Evolutionary conservation across 768 basidiomycete species (phyloP), one percentile per base, ranked within the genome.

Genomic region (Pulveroboletus sp.): DNA sequence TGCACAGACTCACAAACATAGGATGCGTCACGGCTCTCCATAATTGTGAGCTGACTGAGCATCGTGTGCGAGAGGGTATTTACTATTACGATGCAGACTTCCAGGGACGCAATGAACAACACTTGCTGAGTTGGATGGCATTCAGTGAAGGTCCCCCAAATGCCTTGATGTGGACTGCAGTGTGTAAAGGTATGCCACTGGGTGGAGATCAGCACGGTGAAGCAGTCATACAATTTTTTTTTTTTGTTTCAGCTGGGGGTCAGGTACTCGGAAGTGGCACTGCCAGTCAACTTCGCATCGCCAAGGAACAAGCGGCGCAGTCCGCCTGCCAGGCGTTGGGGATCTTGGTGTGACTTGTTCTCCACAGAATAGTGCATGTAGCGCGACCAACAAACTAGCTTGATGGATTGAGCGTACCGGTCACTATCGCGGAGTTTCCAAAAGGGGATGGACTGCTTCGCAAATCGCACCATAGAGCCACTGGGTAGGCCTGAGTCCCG

Each of bases 121-220:
- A 71, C 40, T 52, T 69, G 5, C 40, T 83, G 44, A 73, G 65
- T 39, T 85, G 70, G 68, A 64, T 46, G 12, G 75, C 78, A 42
- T 59, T 55, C 1, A 55, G 38, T 2, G 55, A 66, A 5, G 83
- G 83, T 1, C 76, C 71, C 0, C 51, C 72, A 8, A 62, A 77
- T 56, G 65, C 69, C 10, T 56, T 69, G 28, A 48, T 59, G 18
- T 86, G 83, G 83, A 79, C 71, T 9, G 63, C 72, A n/a, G 62
- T 73, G 18, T 85, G 81, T 65, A 83, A 79, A 68, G 70, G 84
- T 83, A 56, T 57, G 78, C 47, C 17, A 35, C 18, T 14, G 14
- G 14, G 27, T 39, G 15, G 18, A 8, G 8, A 21, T 17, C 8
- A 32, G 27, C 17, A n/a, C 4, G 3, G 35, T 17, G 9, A 41